Evolutionary conservation across 1,284 basidiomycete species (phyloP).

Genomic region (Rugosomyces carneus): DNA sequence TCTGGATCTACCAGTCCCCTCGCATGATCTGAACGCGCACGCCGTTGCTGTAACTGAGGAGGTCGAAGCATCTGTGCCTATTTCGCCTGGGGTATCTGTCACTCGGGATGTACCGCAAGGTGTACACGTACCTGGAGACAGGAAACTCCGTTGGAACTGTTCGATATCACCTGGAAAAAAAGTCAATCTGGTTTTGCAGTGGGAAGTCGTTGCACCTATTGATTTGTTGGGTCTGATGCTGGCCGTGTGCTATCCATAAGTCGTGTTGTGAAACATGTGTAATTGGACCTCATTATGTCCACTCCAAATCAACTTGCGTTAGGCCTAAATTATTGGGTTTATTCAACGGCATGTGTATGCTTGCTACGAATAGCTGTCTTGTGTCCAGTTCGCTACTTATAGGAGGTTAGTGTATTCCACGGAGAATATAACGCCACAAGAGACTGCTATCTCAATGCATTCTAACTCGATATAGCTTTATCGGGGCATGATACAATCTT

Average conservation of each 20-base stretch:
- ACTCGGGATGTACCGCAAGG: conserved; percentile 1
- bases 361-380: too few species aligned
- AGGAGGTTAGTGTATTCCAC: too few species aligned
- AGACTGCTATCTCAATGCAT: too few species aligned
- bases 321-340: too few species aligned
- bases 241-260: background rate
- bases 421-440: too few species aligned
- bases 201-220: background rate
- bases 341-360: too few species aligned
- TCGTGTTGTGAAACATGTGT: background rate
- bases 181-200: background rate
- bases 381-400: too few species aligned
- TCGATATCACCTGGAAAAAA: background rate
- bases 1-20: background rate
- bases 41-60: conserved; percentile 9
- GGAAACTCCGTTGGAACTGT: background rate
- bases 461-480: too few species aligned
- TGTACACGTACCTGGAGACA: background rate
- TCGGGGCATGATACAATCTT: too few species aligned
- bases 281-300: too few species aligned
- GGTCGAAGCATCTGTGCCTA: conserved; percentile 1
- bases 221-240: background rate
- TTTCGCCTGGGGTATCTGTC: conserved; percentile 11
- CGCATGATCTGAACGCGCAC: background rate
- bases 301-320: too few species aligned